Evolutionary conservation across 441 rosid species (phyloP).

Genomic region (Arabidopsis hybrid): DNA sequence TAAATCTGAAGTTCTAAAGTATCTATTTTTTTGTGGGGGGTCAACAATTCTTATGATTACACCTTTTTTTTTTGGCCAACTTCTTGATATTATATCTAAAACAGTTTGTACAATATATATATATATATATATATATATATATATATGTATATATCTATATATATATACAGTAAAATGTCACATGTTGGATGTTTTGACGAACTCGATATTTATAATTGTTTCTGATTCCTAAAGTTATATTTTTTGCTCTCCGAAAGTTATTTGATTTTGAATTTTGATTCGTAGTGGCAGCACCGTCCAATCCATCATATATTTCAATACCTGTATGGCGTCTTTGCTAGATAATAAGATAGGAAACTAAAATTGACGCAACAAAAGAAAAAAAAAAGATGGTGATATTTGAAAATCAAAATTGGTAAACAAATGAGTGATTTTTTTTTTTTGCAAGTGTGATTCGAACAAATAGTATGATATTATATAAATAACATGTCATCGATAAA

Average conservation of each 20-base stretch:
- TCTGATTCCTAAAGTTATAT: not conserved
- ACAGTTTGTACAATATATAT: too few relatives aligned
- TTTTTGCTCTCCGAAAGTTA: not conserved
- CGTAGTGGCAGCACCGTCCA: not conserved
- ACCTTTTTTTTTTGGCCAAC: not conserved
- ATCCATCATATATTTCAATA: not conserved
- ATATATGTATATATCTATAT: too few relatives aligned
- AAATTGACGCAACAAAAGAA: not conserved
- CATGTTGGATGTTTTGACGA: slow-evolving; percentile 26
- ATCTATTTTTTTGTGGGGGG: not conserved
- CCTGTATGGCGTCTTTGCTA: not conserved
- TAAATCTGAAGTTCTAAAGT: slow-evolving; percentile 11
- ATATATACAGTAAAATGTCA: slow-evolving; percentile 1
- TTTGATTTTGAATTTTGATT: not conserved
- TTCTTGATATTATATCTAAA: not conserved
- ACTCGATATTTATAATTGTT: not conserved
- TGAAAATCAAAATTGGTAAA: too few relatives aligned
- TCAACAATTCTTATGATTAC: slow-evolving; percentile 2
- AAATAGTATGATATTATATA: not conserved
- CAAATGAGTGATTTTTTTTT: not conserved
- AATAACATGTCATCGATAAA: not conserved
- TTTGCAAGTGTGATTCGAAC: not conserved
- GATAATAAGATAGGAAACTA: not conserved
- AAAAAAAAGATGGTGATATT: too few relatives aligned
- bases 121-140: too few relatives aligned